A percentile compares a stretch with the other conserved stretches of the same genome.
Conservation (phyloP, 331 rosid genomes). For the Quercus phellos region DNA sequence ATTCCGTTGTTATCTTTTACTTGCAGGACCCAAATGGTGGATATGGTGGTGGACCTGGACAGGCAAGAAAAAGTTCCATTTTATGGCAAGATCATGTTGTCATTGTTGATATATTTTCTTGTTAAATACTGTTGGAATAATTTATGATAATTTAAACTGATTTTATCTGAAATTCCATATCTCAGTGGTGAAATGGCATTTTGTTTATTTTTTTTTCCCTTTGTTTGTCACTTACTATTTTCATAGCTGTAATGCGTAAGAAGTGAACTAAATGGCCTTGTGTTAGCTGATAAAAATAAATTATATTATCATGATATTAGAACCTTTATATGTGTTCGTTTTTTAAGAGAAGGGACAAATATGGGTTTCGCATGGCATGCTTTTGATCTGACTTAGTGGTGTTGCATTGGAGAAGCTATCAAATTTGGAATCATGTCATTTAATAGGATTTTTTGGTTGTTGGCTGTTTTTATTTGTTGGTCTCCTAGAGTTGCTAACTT, state of each 20-base stretch:
- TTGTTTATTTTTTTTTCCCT: not conserved
- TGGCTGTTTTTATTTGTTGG: not conserved
- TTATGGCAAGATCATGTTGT: slow-evolving; percentile 2
- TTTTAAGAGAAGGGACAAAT: not conserved
- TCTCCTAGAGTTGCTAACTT: not conserved
- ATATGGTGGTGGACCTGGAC: slow-evolving; percentile 95
- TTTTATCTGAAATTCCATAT: not conserved
- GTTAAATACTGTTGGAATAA: not conserved
- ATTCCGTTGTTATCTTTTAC: slow-evolving; percentile 9
- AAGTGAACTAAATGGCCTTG: not conserved
- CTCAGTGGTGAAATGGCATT: not conserved
- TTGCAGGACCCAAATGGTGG: slow-evolving; percentile 84
- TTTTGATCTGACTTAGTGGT: not conserved
- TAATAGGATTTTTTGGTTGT: not conserved
- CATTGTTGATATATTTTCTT: slow-evolving; percentile 11
- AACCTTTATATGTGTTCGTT: not conserved
- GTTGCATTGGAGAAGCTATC: not conserved
- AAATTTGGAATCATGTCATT: not conserved
- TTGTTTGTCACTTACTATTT: not conserved
- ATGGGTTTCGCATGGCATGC: not conserved
- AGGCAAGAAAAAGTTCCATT: slow-evolving; percentile 50
- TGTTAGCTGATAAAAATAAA: not conserved
- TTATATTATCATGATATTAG: not conserved
- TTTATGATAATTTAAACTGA: not conserved
- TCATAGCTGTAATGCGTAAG: not conserved